Evolutionary conservation across 1,139 yeast genomes (phyloP), one percentile per base, ranked within the genome.

Genomic region (Protomyces arabidopsidicola): DNA sequence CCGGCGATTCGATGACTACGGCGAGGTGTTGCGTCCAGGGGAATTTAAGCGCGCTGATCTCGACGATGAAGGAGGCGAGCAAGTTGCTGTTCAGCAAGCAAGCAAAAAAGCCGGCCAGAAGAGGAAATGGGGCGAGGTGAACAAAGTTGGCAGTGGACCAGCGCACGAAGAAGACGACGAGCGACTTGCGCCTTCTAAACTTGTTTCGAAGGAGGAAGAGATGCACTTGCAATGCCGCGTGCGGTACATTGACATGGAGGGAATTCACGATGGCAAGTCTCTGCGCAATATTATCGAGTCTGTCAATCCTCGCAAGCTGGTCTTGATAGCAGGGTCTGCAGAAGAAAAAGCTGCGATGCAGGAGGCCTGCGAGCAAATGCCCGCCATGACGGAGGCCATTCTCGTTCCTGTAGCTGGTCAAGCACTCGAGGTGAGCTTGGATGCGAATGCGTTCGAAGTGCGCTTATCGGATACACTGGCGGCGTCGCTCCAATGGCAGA

Each of bases 191-290:
- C 72, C 72, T 5, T 66, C 68, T 20, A 67, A 64, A 45, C 54
- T 68, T 24, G 63, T 66, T 34, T 22, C 52, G 6, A 65, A 61
- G 35, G 59, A 56, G 34, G 63, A 57, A 38, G 55, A 66, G 14
- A 53, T 68, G n/a, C 66, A 62, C 16, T 65, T 67, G 14, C 77
- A 86, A 67, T 90, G 97, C 74, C 86, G 86, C 0, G 76, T 91
- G 22, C 82, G 90, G 6, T 90, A 79, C 73, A 83, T 93, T 64
- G 98, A 93, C 73, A 79, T 91, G 67, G 84, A 91, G 16, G 97
- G 97, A 14, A 75, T 88, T 24, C 95, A 90, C 1, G 98, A 93
- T 72, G 79, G 87, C 67, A 80, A 97, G 67, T 91, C 98, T 0
- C 76, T 90, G 66, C 81, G 86, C 65, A 84, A 89, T 75, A 88